phyloP scores from a whole-genome alignment of 495 filamentous ascomycete genomes.

The Clavariopsis aquatica region DNA sequence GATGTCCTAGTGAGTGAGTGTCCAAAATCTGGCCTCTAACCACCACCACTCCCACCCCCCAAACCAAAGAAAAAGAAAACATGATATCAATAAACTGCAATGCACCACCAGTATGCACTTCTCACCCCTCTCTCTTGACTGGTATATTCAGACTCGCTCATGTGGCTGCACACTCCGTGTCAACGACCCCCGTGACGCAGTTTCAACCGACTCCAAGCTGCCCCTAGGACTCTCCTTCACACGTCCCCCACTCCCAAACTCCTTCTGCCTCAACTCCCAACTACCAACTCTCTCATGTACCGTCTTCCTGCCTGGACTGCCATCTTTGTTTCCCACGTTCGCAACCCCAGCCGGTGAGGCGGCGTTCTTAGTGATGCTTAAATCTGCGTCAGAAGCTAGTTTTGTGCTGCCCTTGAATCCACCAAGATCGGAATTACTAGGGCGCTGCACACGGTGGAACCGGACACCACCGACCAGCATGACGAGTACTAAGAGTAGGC shows the following conservation, averaged over 20 bases:
- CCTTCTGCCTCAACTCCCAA: constrained; percentile 46
- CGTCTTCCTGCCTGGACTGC: constrained; percentile 9
- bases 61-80: neutral
- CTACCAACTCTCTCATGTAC: constrained; percentile 45
- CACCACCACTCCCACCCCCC: too few species aligned
- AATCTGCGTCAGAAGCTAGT: constrained; percentile 43
- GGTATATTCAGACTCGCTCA: constrained; percentile 42
- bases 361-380: constrained; percentile 37
- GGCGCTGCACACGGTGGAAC: constrained; percentile 35
- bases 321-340: constrained; percentile 25
- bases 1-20: too few species aligned
- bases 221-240: constrained; percentile 25
- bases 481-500: constrained; percentile 37
- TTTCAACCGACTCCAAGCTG: constrained; percentile 42
- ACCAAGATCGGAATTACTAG: constrained; percentile 28
- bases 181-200: constrained; percentile 35
- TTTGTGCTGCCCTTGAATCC: constrained; percentile 45
- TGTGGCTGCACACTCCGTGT: constrained; percentile 34
- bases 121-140: too few species aligned
- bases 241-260: constrained; percentile 23
- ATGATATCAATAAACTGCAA: too few species aligned
- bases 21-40: too few species aligned
- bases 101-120: too few species aligned
- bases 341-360: constrained; percentile 32
- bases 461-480: constrained; percentile 47